Conservation (phyloP, 139 green algal species). For the Diplosphaera chodatii region DNA sequence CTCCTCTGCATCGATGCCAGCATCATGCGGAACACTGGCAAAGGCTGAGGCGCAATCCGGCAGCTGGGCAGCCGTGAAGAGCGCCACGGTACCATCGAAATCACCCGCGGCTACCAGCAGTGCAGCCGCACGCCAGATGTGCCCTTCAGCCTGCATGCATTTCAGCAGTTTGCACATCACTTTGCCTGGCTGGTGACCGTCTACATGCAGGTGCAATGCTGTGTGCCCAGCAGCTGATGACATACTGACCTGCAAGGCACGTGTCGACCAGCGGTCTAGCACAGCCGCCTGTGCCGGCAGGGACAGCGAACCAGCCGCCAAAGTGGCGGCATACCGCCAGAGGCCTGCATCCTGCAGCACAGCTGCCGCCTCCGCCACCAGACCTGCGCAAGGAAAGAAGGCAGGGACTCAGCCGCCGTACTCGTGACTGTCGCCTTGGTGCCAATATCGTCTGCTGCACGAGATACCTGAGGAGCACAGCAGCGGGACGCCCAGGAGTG, state of each 20-base stretch:
- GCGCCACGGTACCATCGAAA: slow-evolving; percentile 11
- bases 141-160: slow-evolving; percentile 24
- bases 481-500: slow-evolving; percentile 69
- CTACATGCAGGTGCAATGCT: not conserved
- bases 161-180: too few species aligned
- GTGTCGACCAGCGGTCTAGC: slow-evolving; percentile 55
- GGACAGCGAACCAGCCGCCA: slow-evolving; percentile 43
- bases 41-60: slow-evolving; percentile 54
- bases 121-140: slow-evolving; percentile 38
- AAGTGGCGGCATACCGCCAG: slow-evolving; percentile 61
- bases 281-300: slow-evolving; percentile 28
- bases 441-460: too few species aligned
- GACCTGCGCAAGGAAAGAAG: too few species aligned
- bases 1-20: slow-evolving; percentile 20
- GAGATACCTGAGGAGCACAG: slow-evolving; percentile 66
- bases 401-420: too few species aligned
- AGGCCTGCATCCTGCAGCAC: slow-evolving; percentile 64
- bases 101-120: slow-evolving; percentile 35
- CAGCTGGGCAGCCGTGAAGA: slow-evolving; percentile 46
- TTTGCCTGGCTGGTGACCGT: too few species aligned
- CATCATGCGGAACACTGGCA: slow-evolving; percentile 26
- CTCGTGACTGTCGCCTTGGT: too few species aligned
- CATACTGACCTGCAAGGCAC: slow-evolving; percentile 13
- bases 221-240: too few species aligned
- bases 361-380: slow-evolving; percentile 42